Percentiles rank a stretch among this genome's conserved stretches.
These are phyloP conservation scores for Helicocarpus griseus DNA, from an alignment of 2,329 filamentous ascomycete species.

Conservation along the genomic window DNA sequence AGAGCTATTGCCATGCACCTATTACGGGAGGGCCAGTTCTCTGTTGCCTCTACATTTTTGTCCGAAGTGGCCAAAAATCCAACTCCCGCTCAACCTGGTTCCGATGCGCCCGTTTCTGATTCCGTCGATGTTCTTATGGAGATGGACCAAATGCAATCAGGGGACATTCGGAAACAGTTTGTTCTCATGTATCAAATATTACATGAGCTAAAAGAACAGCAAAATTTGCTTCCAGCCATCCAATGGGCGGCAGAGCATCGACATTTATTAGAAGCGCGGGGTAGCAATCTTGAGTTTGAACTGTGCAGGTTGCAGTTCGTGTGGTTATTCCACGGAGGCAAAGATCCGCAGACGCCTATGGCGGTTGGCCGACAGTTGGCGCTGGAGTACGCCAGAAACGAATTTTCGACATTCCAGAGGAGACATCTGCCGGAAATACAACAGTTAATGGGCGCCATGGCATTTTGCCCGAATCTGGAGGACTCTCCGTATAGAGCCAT, in stretches of 20 bases:
- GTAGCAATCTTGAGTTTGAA: slow-evolving; percentile 92
- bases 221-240: slow-evolving; percentile 74
- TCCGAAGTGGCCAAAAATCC: slow-evolving; percentile 52
- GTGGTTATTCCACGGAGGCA: slow-evolving; percentile 67
- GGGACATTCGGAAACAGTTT: slow-evolving; percentile 70
- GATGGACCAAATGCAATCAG: slow-evolving; percentile 50
- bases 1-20: slow-evolving; percentile 94
- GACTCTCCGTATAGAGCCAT: slow-evolving; percentile 69
- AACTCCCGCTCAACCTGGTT: slow-evolving; percentile 24
- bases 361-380: slow-evolving; percentile 41
- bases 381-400: slow-evolving; percentile 61
- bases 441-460: slow-evolving; percentile 69
- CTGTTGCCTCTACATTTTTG: slow-evolving; percentile 76
- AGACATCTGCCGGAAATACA: slow-evolving; percentile 73
- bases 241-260: slow-evolving; percentile 71
- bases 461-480: slow-evolving; percentile 64
- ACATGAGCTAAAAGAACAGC: slow-evolving; percentile 58
- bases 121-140: slow-evolving; percentile 37
- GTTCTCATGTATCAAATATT: slow-evolving; percentile 85
- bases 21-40: slow-evolving; percentile 86
- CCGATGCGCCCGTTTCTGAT: slow-evolving; percentile 23
- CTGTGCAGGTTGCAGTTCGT: slow-evolving; percentile 83
- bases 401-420: slow-evolving; percentile 64
- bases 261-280: slow-evolving; percentile 61
- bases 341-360: slow-evolving; percentile 8